A percentile compares a stretch with the other conserved stretches of the same genome.
phyloP scores from a whole-genome alignment of 2,329 filamentous ascomycete genomes.

The Knoxdaviesia capensis region DNA sequence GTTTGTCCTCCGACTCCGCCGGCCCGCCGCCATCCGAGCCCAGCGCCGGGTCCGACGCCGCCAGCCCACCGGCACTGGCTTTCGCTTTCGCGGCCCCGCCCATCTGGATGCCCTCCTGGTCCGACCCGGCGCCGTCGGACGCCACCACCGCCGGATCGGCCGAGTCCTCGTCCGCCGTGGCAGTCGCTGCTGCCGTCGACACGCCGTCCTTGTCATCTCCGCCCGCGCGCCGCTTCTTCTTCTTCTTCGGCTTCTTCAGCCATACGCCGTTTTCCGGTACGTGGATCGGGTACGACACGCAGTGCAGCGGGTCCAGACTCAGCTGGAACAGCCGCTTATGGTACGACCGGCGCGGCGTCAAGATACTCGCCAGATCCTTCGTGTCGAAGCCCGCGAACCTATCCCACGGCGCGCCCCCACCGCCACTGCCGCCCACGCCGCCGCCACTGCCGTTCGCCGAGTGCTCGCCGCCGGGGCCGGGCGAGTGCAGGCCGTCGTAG shows the following conservation, averaged over 20 bases:
- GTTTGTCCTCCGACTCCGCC: slow-evolving; percentile 35
- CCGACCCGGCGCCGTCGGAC: slow-evolving; percentile 11
- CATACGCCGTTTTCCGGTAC: slow-evolving; percentile 60
- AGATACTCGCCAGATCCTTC: slow-evolving; percentile 59
- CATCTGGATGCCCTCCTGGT: too few relatives aligned
- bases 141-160: too few relatives aligned
- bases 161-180: slow-evolving; percentile 4
- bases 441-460: too few relatives aligned
- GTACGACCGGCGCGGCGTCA: slow-evolving; percentile 56
- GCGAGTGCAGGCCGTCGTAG: slow-evolving; percentile 22
- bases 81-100: too few relatives aligned
- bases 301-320: slow-evolving; percentile 59
- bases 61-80: slow-evolving; percentile 1
- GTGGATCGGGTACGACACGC: slow-evolving; percentile 68
- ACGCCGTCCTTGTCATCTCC: slow-evolving; percentile 8
- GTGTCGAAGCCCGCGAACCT: slow-evolving; percentile 53
- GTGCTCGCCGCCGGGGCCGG: slow-evolving; percentile 31
- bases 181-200: slow-evolving; percentile 10
- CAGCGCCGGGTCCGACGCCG: not conserved
- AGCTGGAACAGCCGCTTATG: slow-evolving; percentile 72
- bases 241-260: slow-evolving; percentile 40
- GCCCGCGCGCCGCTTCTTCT: slow-evolving; percentile 12
- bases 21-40: slow-evolving; percentile 6
- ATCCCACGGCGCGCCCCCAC: slow-evolving; percentile 56
- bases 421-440: too few relatives aligned